Evolutionary conservation across 768 basidiomycete genomes (phyloP).

Genomic region (Russula compacta): DNA sequence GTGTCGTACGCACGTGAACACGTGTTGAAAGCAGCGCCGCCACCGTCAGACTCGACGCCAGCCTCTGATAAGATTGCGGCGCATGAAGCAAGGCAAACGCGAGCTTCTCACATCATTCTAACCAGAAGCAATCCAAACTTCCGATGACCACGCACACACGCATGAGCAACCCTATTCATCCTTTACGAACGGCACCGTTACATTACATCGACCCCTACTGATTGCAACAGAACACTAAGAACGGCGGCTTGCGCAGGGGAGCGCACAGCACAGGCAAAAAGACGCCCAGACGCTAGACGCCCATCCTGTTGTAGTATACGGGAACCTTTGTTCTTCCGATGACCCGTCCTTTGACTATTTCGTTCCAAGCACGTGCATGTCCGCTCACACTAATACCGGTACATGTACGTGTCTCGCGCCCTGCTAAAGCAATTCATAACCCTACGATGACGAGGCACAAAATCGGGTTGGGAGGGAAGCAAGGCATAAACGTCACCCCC

Average conservation of each 20-base stretch:
- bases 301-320: neutral
- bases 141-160: constrained; percentile 3
- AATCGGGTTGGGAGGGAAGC: too few species aligned
- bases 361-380: neutral
- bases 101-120: neutral
- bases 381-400: neutral
- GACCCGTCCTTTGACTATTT: neutral
- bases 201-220: neutral
- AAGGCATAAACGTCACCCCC: too few species aligned
- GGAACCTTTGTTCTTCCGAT: neutral
- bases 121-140: neutral
- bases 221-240: neutral
- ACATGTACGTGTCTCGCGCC: too few species aligned
- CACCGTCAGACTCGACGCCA: neutral
- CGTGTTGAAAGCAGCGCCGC: neutral
- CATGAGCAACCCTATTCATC: neutral
- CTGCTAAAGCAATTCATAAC: too few species aligned
- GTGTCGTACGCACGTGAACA: neutral
- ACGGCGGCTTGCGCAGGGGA: too few species aligned
- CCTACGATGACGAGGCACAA: too few species aligned
- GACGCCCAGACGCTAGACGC: neutral
- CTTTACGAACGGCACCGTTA: neutral
- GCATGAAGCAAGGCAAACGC: neutral
- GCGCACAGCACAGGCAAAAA: neutral
- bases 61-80: neutral